These are phyloP conservation scores for Boletus rex-veris DNA, from an alignment of 768 basidiomycete species.

Conservation along the genomic window DNA sequence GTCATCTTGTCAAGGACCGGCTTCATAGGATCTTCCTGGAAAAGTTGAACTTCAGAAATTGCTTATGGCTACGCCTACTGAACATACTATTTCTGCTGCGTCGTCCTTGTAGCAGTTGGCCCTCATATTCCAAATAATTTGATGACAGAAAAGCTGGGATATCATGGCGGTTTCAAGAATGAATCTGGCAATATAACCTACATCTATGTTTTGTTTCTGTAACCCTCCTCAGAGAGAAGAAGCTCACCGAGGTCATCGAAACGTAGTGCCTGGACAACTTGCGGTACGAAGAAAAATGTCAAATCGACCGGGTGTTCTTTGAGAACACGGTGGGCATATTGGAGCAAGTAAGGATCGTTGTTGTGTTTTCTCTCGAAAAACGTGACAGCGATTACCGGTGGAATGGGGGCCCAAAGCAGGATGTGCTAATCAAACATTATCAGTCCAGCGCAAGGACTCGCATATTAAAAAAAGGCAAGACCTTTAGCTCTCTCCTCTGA, in stretches of 20 bases:
- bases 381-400: conserved; percentile 75
- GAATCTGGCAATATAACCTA: conserved; percentile 92
- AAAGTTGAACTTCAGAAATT: conserved; percentile 1
- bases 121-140: conserved; percentile 99
- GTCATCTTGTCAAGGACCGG: conserved; percentile 90
- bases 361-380: conserved; percentile 84
- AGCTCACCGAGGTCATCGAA: conserved; percentile 78
- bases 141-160: conserved; percentile 96
- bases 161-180: conserved; percentile 97
- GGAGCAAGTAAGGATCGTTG: conserved; percentile 80
- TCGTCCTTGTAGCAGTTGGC: conserved; percentile 97
- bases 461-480: conserved; percentile 32
- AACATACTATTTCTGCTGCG: conserved; percentile 70
- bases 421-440: conserved; percentile 57
- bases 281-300: conserved; percentile 98
- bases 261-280: conserved; percentile 94
- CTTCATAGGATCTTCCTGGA: conserved; percentile 92
- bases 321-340: conserved; percentile 94
- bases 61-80: background rate
- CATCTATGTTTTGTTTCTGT: background rate
- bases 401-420: conserved; percentile 83
- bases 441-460: background rate
- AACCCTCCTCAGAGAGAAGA: background rate
- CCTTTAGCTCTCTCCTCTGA: conserved; percentile 72
- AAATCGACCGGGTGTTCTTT: conserved; percentile 92